Base-by-base conservation (phyloP, 106 monocot species). In the Apostasia ramifera region DNA sequence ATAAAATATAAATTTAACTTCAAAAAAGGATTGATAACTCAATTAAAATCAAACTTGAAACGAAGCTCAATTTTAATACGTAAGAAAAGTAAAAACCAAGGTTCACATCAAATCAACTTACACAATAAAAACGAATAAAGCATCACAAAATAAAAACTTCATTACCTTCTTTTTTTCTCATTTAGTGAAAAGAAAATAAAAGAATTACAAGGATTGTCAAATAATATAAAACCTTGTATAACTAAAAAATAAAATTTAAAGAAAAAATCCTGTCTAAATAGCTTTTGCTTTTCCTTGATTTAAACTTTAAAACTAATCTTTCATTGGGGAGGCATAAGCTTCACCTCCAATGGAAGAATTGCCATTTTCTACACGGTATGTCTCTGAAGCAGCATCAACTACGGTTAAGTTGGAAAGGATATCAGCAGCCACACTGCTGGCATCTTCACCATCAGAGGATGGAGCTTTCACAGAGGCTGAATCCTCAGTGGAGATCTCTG, bases 381-480 rank as follows among this genome's bases (percentile, higher is more conserved):
- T 75, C 39, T 73, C 68, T 58, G 84, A 81, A 69, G 75, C 56
- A 53, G 71, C 72, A 76, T 84, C 90, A 72, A 86, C 82, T 12
- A 82, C 44, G 7, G 73, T 66, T 67, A 80, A 55, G 49, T 70
- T 83, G 2, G 77, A 82, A 6, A 85, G 59, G 42, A 73, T 78
- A 15, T 85, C 81, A 3, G 75, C 61, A 13, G 75, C 57, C 3
- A 62, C 50, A 4, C 78, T 82, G n/a, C 48, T 46, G 15, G 14
- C 57, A 72, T 80, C 78, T 44, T 81, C 86, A 11, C 70, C 63
- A 40, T 71, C 64, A 5, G 75, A 68, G 2, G 69, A 74, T 4
- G 73, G 52, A 37, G 74, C 45, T 52, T 73, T 72, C 55, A 45
- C 41, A 52, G 80, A 40, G 53, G 50, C 63, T 8, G 71, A 55